phyloP scores from a whole-genome alignment of 202 grass and related monocot genomes.

The Elaeis oleifera region DNA sequence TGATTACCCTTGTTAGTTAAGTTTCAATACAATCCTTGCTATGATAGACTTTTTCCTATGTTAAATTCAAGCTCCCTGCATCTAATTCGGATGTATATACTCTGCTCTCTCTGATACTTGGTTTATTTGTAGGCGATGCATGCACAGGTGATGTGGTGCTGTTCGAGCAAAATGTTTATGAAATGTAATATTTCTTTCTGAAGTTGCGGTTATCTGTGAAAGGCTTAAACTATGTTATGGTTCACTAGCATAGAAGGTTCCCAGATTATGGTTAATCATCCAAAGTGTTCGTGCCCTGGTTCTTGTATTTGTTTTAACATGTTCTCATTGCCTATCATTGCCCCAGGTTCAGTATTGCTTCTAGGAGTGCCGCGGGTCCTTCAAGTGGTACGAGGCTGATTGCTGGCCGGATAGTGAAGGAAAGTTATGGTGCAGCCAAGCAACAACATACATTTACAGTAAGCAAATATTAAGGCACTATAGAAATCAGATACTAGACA shows the following conservation, averaged over 20 bases:
- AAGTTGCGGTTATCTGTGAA: constrained; percentile 5
- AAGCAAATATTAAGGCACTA: constrained; percentile 3
- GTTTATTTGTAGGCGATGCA: constrained; percentile 44
- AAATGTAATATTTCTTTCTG: constrained; percentile 31
- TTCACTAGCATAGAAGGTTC: no score
- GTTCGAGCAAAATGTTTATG: constrained; percentile 69
- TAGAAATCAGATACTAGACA: background rate
- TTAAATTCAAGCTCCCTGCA: background rate
- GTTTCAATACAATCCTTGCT: no score
- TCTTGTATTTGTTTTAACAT: background rate
- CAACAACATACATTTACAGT: constrained; percentile 79
- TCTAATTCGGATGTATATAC: background rate
- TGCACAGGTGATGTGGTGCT: constrained; percentile 68
- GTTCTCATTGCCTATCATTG: constrained; percentile 13
- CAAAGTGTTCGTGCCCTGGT: no score
- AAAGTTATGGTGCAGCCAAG: constrained; percentile 66
- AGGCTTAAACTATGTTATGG: background rate
- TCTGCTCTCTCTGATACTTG: constrained; percentile 7
- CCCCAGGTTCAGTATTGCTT: constrained; percentile 48
- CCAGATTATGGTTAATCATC: no score
- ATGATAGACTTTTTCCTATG: no score
- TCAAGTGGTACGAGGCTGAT: constrained; percentile 52
- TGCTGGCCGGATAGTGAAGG: constrained; percentile 53
- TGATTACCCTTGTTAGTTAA: no score
- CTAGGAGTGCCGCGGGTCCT: constrained; percentile 30